Base-by-base conservation (phyloP, 495 filamentous ascomycete genomes). In the Penicillium lividum region DNA sequence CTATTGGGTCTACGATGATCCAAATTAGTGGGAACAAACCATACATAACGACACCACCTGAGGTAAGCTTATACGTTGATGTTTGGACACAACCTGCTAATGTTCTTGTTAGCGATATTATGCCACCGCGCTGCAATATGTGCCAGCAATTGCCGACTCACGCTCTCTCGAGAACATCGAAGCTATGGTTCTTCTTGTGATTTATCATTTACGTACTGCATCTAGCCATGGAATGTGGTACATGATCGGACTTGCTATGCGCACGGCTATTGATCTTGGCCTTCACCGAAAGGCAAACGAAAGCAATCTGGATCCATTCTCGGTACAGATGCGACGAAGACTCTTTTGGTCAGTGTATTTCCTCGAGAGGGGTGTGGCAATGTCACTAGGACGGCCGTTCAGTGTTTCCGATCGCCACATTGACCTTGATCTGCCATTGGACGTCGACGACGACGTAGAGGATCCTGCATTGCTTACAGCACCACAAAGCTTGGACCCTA, bases 291-390 rank as follows among this genome's bases (percentile, higher is more conserved):
- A 76, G 54, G 75, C 76, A 51, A 78, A 79, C 55, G 77, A 82
- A 53, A 70, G 65, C 49, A 76, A 72, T 45, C 61, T 82, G 31
- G 70, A 81, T 25, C 73, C 71, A 33, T 77, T 79, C 60, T 76
- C 75, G 2, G 73, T 74, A 4, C 79, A 82, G 50, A 73, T 80
- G 69, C 73, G 79, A 29, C 69, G 79, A 6, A 69, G 79, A 25
- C 70, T 83, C 0, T 83, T 83, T 47, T 83, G 80, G 80, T 81
- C 75, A 0, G 78, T 81, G 0, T 83, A 83, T 59, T 82, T 80
- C 45, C 67, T 83, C 4, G 79, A 83, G 58, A 54, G 79, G 47
- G 74, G 78, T 0, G 76, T 81, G 28, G 80, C 78, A 9, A 76
- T 82, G 66, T 80, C 77, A 5, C 71, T 81, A 11, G 80, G 79